Evolutionary conservation across 2,329 filamentous ascomycete genomes (phyloP), one percentile per base, ranked within the genome.

Genomic region (Graphiopsis chlorocephala): DNA sequence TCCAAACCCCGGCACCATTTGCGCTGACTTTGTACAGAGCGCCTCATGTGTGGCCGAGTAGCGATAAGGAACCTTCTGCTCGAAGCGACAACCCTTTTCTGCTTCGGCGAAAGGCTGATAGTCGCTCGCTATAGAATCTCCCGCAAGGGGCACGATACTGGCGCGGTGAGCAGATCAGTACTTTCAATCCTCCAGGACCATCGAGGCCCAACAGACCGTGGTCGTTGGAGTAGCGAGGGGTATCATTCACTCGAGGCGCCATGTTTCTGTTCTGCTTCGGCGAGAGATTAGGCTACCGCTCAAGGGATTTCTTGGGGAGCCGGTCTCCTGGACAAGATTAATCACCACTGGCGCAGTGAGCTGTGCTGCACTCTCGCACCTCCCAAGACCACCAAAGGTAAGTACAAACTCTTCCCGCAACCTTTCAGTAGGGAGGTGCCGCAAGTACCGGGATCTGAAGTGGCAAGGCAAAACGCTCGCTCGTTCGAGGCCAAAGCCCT

Each of bases 201-300:
- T 42, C 52, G 52, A 35, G 29, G 52, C 52, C n/a, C 52, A 35
- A 29, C 1, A 4, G 29, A 56, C 29, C 20, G 52, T 56, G 52
- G 52, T 35, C 29, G 29, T 11, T 56, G 52, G 31, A 56, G 52
- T 31, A 56, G 10, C 52, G 52, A 56, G 29, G 17, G 29, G 52
- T 35, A 59, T 29, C 56, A 59, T 20, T 59, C 20, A 17, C 25
- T 23, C 25, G 35, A 29, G 56, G 35, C 12, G 26, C 6, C 56
- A 59, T 59, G 56, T 20, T n/a, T 59, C 45, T 31, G 31, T 42
- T 42, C 35, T n/a, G 56, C 56, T 59, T 45, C 56, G 56, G 56
- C 56, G 38, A 20, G 45, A 31, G 23, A 29, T 59, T 59, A 47
- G 56, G 10, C 26, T 5, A 7, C 38, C 35, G 56, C 56, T 14